Percentiles rank a stretch among this genome's conserved stretches.
Evolutionary conservation across 2,329 filamentous ascomycete species (phyloP).

Genomic region (Chrysoporthe deuterocubensis): DNA sequence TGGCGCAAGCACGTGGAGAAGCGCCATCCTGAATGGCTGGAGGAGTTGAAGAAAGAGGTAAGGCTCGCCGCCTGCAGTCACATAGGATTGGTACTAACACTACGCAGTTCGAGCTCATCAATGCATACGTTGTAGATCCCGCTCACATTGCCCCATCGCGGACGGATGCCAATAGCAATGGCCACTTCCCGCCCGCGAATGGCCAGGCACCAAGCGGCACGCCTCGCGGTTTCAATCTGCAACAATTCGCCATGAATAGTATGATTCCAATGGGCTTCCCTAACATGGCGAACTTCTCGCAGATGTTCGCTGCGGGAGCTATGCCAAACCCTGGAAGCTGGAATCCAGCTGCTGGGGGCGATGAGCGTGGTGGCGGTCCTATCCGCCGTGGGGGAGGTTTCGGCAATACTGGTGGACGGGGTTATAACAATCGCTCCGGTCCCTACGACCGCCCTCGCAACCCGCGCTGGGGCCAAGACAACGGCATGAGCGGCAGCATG

Average conservation of each 20-base stretch:
- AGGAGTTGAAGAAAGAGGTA: slow-evolving; percentile 81
- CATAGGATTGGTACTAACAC: slow-evolving; percentile 13
- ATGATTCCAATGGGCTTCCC: slow-evolving; percentile 65
- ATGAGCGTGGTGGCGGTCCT: slow-evolving; percentile 62
- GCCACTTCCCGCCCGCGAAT: slow-evolving; percentile 85
- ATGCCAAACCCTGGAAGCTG: slow-evolving; percentile 51
- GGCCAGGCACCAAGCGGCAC: slow-evolving; percentile 80
- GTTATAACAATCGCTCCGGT: slow-evolving; percentile 61
- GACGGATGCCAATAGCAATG: slow-evolving; percentile 93
- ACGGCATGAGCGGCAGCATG: slow-evolving; percentile 46
- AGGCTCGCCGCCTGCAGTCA: slow-evolving; percentile 37
- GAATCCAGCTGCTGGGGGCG: slow-evolving; percentile 53
- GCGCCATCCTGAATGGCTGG: slow-evolving; percentile 86
- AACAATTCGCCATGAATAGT: slow-evolving; percentile 67
- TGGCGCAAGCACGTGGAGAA: slow-evolving; percentile 99
- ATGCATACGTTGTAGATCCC: slow-evolving; percentile 91
- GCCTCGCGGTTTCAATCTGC: slow-evolving; percentile 87
- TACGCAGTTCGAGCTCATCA: slow-evolving; percentile 80
- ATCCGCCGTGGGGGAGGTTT: slow-evolving; percentile 67
- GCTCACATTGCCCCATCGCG: slow-evolving; percentile 92
- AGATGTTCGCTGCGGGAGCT: slow-evolving; percentile 58
- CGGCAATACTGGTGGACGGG: slow-evolving; percentile 52
- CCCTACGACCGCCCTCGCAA: slow-evolving; percentile 74
- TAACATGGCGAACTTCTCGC: slow-evolving; percentile 51
- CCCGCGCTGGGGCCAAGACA: slow-evolving; percentile 53